Conservation (phyloP, 148 eudicot species). For the Beta vulgaris region DNA sequence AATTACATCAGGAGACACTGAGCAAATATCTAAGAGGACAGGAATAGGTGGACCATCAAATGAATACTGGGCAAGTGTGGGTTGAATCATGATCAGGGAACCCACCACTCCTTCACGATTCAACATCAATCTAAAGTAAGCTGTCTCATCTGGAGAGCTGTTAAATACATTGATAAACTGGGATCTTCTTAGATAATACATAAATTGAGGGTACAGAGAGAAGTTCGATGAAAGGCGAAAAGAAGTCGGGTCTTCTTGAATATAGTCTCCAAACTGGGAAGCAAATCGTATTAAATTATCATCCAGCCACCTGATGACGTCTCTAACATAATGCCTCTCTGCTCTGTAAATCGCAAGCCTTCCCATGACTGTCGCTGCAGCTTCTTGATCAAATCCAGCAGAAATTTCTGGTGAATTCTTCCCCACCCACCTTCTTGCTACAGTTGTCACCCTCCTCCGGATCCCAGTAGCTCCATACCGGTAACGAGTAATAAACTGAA, state of each 20-base stretch:
- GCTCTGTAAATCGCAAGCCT: conserved; percentile 73
- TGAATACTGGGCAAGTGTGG: conserved; percentile 87
- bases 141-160: conserved; percentile 90
- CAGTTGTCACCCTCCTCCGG: conserved; percentile 86
- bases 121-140: conserved; percentile 80
- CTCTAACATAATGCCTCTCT: conserved; percentile 52
- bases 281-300: conserved; percentile 63
- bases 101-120: conserved; percentile 89
- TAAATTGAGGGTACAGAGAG: conserved; percentile 88
- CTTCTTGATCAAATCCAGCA: conserved; percentile 94
- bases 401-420: conserved; percentile 69
- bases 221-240: conserved; percentile 87
- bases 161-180: conserved; percentile 92
- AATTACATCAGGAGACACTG: conserved; percentile 82
- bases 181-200: conserved; percentile 86
- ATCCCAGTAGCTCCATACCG: conserved; percentile 57
- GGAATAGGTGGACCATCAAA: conserved; percentile 92
- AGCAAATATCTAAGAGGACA: conserved; percentile 80
- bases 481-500: conserved; percentile 87
- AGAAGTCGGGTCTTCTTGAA: conserved; percentile 82
- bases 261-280: conserved; percentile 77
- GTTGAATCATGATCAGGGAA: conserved; percentile 89
- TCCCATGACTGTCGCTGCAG: conserved; percentile 82
- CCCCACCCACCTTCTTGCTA: conserved; percentile 90
- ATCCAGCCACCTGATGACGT: conserved; percentile 88